Evolutionary conservation across 139 green algal genomes (phyloP), one percentile per base, ranked within the genome.

Genomic region (Yamagishiella unicocca): DNA sequence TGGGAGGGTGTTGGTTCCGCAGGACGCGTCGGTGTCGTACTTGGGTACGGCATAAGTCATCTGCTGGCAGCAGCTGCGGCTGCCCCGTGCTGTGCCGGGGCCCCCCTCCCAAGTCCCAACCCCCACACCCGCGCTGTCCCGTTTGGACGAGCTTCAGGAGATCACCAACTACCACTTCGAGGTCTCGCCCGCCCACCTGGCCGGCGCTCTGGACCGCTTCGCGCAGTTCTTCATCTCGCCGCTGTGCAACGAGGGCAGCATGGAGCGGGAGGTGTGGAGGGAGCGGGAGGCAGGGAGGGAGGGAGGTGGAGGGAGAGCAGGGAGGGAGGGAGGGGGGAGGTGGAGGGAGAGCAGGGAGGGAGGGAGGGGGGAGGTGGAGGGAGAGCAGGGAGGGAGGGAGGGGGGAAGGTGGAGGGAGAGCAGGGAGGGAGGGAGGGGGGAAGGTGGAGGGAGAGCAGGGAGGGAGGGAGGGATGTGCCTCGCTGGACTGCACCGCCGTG

Each of bases 91-190:
- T 17, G 17, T 58, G 50, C 50, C 12, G 50, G 12, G 50, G 50
- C 50, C 33, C 25, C 33, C 27, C 64, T 43, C 64, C 64, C 64
- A 40, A 12, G 7, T 25, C n/a, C 64, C 31, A 33, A 38, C 38
- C 3, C 6, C 29, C 35, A 33, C 27, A 37, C 50, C 31, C 19
- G 50, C 29, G 5, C 66, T 33, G 12, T 6, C 12, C 35, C 37
- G 9, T n/a, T n/a, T n/a, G n/a, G n/a, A n/a, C n/a, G n/a, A n/a
- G n/a, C 50, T 27, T 43, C 90, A 97, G 92, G 97, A 99, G 90
- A 73, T 92, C 75, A 98, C 97, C 62, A 96, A 96, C 85, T 99
- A 96, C 87, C 94, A 99, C 87, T 99, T 99, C 88, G 97, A 99
- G 71, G 92, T 98, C 33, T 83, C 95, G 22, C 95, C 96, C 10